These are phyloP conservation scores for Blastomyces gilchristii DNA, from an alignment of 2,329 filamentous ascomycete species.

Conservation along the genomic window DNA sequence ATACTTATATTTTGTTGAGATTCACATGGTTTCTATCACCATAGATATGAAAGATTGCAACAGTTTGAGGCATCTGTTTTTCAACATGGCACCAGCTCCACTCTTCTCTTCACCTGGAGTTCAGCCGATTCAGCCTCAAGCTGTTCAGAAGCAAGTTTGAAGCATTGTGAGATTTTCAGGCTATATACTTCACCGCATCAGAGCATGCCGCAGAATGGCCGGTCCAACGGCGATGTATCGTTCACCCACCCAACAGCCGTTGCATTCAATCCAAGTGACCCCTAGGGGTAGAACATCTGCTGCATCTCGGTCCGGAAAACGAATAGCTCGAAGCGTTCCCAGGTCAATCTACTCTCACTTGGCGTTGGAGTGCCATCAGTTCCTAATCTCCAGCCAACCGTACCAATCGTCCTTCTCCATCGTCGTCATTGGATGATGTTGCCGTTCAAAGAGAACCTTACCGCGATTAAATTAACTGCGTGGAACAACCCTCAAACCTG, in stretches of 20 bases:
- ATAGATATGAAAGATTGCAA: not conserved
- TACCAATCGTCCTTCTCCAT: not conserved
- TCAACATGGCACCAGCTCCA: not conserved
- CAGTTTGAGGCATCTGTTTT: not conserved
- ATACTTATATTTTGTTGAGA: not conserved
- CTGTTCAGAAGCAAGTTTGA: not conserved
- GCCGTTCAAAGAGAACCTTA: not conserved
- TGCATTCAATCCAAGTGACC: not conserved
- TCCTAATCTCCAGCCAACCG: not conserved
- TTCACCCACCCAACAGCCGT: not conserved
- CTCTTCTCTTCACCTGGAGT: not conserved
- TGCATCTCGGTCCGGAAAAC: not conserved
- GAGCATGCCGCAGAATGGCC: not conserved
- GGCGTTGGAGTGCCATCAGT: not conserved
- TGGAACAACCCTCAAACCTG: not conserved
- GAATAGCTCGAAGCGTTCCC: not conserved
- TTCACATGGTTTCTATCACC: not conserved
- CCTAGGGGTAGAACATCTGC: not conserved
- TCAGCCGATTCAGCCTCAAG: not conserved
- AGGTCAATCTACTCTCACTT: not conserved
- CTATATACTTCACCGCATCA: not conserved
- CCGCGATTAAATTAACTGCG: not conserved
- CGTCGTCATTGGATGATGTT: slow-evolving; percentile 1
- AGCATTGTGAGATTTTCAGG: not conserved
- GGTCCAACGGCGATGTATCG: not conserved